Conservation (phyloP, 495 filamentous ascomycete species). For the Podospora anserina region DNA sequence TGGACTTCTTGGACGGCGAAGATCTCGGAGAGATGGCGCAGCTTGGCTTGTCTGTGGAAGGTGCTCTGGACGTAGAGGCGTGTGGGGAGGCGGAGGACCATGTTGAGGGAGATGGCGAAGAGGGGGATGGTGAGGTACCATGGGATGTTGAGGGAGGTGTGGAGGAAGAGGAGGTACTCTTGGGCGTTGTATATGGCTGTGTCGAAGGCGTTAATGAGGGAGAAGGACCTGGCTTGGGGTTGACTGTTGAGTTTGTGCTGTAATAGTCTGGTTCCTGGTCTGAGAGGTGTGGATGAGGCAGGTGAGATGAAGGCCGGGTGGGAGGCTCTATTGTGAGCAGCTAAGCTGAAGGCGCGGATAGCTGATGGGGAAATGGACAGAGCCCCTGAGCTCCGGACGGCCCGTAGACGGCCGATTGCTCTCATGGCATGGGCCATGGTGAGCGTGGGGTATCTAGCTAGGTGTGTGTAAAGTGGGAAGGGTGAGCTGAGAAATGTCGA, state of each 20-base stretch:
- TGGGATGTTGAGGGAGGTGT: slow-evolving; percentile 56
- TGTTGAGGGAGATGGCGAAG: slow-evolving; percentile 61
- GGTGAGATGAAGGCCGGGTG: slow-evolving; percentile 3
- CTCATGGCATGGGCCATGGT: slow-evolving; percentile 8
- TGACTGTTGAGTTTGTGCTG: neutral
- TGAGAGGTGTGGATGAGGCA: neutral
- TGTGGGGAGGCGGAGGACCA: slow-evolving; percentile 57
- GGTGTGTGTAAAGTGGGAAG: neutral
- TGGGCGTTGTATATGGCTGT: slow-evolving; percentile 51
- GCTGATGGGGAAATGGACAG: neutral
- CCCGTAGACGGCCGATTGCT: neutral
- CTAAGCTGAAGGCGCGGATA: neutral
- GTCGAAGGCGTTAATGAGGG: slow-evolving; percentile 34
- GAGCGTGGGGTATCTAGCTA: neutral
- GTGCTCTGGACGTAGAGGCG: slow-evolving; percentile 50
- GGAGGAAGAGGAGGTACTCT: slow-evolving; percentile 57
- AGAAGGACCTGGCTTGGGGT: slow-evolving; percentile 9
- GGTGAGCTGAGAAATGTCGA: neutral
- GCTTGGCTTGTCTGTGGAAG: slow-evolving; percentile 39
- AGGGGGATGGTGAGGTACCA: slow-evolving; percentile 72
- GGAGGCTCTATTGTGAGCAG: neutral
- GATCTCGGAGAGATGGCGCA: slow-evolving; percentile 22
- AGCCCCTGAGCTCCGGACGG: neutral
- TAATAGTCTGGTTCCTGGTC: neutral
- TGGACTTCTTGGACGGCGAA: too few relatives aligned